phyloP scores from a whole-genome alignment of 2,329 filamentous ascomycete genomes.

The Epicoccum nigrum region DNA sequence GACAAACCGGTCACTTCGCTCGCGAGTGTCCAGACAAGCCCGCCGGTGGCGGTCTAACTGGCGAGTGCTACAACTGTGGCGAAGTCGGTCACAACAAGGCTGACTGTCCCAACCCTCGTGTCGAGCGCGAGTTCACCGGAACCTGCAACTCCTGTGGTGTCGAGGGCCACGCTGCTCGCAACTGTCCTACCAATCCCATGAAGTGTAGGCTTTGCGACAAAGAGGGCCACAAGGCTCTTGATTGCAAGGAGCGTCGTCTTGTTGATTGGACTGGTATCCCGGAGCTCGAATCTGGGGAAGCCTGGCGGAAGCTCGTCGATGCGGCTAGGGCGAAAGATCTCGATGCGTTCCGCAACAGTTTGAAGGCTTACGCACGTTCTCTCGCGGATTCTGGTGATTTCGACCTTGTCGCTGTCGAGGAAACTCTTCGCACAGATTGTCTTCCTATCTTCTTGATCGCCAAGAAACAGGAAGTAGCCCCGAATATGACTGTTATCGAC shows the following conservation, averaged over 20 bases:
- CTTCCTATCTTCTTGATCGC: conserved; percentile 60
- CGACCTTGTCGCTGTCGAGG: conserved; percentile 57
- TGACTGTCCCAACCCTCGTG: conserved; percentile 64
- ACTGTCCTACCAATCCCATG: conserved; percentile 66
- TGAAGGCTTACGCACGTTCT: conserved; percentile 59
- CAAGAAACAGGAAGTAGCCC: conserved; percentile 51
- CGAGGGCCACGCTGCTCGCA: conserved; percentile 62
- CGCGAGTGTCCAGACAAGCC: conserved; percentile 57
- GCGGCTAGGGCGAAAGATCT: conserved; percentile 58
- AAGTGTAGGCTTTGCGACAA: conserved; percentile 62
- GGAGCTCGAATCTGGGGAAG: conserved; percentile 56
- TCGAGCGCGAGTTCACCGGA: conserved; percentile 60
- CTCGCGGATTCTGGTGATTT: conserved; percentile 36
- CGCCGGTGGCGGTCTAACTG: conserved; percentile 43
- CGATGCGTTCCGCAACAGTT: conserved; percentile 53
- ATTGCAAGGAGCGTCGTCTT: conserved; percentile 53
- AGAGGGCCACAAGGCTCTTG: conserved; percentile 54
- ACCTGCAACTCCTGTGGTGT: conserved; percentile 65
- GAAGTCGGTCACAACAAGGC: conserved; percentile 66
- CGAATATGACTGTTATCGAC: conserved; percentile 58
- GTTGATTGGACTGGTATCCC: conserved; percentile 49
- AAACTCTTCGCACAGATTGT: conserved; percentile 55
- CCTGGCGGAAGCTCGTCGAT: conserved; percentile 57
- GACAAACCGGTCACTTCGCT: conserved; percentile 53
- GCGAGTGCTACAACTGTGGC: conserved; percentile 67